Conservation (phyloP, 768 basidiomycete genomes). For the Pleurotus pulmonarius region DNA sequence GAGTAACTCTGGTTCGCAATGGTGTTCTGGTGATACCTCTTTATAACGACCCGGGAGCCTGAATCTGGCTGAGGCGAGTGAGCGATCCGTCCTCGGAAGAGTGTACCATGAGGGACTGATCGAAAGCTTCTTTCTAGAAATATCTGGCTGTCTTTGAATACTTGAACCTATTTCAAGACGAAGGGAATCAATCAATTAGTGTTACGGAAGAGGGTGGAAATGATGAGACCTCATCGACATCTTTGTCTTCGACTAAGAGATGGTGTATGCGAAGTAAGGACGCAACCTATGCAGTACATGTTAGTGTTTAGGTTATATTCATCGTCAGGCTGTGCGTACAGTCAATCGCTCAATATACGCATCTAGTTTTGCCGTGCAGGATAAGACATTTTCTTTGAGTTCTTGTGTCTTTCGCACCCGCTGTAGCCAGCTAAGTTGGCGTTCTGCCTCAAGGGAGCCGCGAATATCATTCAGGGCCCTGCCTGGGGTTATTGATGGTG, state of each 20-base stretch:
- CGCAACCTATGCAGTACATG: background rate
- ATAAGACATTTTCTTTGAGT: background rate
- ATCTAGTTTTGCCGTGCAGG: background rate
- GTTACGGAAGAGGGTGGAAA: background rate
- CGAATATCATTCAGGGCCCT: background rate
- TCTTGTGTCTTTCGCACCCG: background rate
- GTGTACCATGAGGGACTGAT: background rate
- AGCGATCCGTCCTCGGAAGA: background rate
- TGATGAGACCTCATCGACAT: background rate
- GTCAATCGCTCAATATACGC: background rate
- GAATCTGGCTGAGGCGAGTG: background rate
- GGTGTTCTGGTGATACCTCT: background rate
- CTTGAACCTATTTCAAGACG: background rate
- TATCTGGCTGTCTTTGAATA: background rate
- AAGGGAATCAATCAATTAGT: background rate
- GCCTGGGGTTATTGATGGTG: too few species aligned
- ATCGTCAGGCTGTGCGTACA: too few species aligned
- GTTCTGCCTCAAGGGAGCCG: background rate
- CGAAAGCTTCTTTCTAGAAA: background rate
- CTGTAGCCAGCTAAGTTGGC: background rate
- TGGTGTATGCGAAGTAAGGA: background rate
- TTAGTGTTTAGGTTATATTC: background rate
- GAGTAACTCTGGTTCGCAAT: background rate
- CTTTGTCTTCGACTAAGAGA: background rate
- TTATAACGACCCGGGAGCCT: background rate